Conservation (phyloP, 2,329 filamentous ascomycete genomes). For the Taxawa tesnikishii region DNA sequence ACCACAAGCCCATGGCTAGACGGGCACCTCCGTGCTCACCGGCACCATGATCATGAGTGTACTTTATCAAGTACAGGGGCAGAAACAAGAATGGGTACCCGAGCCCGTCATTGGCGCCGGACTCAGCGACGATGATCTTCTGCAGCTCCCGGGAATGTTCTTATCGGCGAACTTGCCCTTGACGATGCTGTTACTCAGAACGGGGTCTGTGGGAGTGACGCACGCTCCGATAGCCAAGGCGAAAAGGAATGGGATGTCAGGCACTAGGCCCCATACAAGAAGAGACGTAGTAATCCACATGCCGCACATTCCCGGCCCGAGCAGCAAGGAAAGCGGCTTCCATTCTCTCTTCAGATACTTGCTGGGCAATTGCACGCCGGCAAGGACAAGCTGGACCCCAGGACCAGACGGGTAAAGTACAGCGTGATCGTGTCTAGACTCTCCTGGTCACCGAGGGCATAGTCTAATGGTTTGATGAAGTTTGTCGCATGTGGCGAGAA, state of each 20-base stretch:
- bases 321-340: slow-evolving; percentile 59
- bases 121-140: slow-evolving; percentile 55
- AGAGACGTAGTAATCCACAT: slow-evolving; percentile 84
- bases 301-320: slow-evolving; percentile 70
- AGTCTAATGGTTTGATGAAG: slow-evolving; percentile 60
- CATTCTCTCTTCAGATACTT: slow-evolving; percentile 71
- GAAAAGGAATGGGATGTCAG: slow-evolving; percentile 59
- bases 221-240: slow-evolving; percentile 72
- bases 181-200: slow-evolving; percentile 79
- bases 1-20: slow-evolving; percentile 67
- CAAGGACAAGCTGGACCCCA: slow-evolving; percentile 81
- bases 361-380: slow-evolving; percentile 75
- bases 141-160: slow-evolving; percentile 76
- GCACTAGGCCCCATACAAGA: slow-evolving; percentile 65
- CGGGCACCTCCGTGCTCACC: slow-evolving; percentile 46
- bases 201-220: slow-evolving; percentile 84
- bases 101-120: slow-evolving; percentile 77
- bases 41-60: slow-evolving; percentile 46
- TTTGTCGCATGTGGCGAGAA: slow-evolving; percentile 71
- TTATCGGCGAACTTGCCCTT: slow-evolving; percentile 90
- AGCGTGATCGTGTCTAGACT: slow-evolving; percentile 63
- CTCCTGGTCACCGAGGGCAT: slow-evolving; percentile 45
- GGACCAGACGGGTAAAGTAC: slow-evolving; percentile 74
- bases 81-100: slow-evolving; percentile 85
- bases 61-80: slow-evolving; percentile 72